Conservation (phyloP, 2,329 filamentous ascomycete species). For the Cladosporium oxysporum region DNA sequence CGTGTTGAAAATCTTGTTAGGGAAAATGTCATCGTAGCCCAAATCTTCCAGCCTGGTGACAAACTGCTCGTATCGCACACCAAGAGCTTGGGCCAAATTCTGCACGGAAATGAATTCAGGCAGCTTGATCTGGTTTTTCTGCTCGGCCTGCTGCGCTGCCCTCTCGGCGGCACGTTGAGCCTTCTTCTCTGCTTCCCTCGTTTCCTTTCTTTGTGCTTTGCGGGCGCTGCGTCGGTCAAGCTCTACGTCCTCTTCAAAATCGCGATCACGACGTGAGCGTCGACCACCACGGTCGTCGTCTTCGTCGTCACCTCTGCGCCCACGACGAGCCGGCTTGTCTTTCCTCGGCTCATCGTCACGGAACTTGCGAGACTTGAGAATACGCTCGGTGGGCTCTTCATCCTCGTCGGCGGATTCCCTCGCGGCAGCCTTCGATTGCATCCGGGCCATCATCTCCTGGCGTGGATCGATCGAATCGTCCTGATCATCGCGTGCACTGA, state of each 20-base stretch:
- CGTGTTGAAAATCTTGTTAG: conserved; percentile 83
- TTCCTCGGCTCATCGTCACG: conserved; percentile 21
- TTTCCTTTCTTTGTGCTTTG: conserved; percentile 23
- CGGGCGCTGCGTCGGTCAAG: conserved; percentile 18
- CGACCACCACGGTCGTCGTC: conserved; percentile 32
- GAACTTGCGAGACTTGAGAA: conserved; percentile 26
- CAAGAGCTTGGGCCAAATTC: conserved; percentile 74
- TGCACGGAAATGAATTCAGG: conserved; percentile 91
- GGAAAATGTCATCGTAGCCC: conserved; percentile 82
- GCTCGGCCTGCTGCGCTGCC: conserved; percentile 35
- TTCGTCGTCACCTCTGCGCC: conserved; percentile 30
- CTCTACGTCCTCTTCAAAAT: conserved; percentile 20
- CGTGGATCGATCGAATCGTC: conserved; percentile 10
- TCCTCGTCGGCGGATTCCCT: conserved; percentile 23
- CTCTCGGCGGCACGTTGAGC: conserved; percentile 30
- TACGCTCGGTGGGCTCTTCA: conserved; percentile 24
- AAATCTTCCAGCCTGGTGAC: conserved; percentile 75
- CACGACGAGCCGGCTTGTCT: conserved; percentile 22
- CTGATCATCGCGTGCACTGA: neutral
- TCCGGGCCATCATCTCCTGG: conserved; percentile 14
- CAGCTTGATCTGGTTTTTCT: conserved; percentile 67
- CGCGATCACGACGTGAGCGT: conserved; percentile 25
- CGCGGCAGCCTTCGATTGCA: conserved; percentile 15
- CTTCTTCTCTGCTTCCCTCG: conserved; percentile 27
- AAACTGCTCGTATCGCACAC: conserved; percentile 70